Base-by-base conservation (phyloP, 441 rosid genomes). In the Brassica balearica region DNA sequence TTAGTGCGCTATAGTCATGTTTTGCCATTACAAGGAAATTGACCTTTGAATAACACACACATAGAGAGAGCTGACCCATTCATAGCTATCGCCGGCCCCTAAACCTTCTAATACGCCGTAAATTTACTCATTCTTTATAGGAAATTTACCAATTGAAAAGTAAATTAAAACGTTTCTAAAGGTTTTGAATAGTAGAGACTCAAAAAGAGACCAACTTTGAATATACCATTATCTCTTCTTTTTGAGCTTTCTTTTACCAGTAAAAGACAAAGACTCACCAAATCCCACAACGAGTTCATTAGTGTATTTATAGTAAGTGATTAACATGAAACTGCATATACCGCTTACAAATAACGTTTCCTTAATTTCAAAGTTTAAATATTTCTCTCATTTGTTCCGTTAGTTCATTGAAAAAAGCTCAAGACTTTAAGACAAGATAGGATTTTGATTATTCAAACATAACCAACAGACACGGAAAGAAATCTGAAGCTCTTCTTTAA, bases 161-260 rank as follows among this genome's bases (percentile, higher is more conserved):
- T 59, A 55, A 78, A 72, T 14, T 20, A 29, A 59, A 66, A 78
- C 58, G 69, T 67, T 78, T 77, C 66, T 5, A 51, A 51, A 51
- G 6, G 55, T 36, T 51, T 46, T 46, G 53, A 46, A 46, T 46
- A 46, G 53, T 46, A 46, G 15, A 58, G 48, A 51, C 20, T 17
- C 10, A 51, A 51, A 51, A 14, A 51, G 56, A 14, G 19, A 14
- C 73, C 56, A 51, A 51, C 56, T 51, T 51, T 51, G 56, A 51
- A 51, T 36, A 36, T 12, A 5, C 5, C 14, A 46, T 41, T 10
- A 9, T 43, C 15, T 11, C 14, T 11, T 51, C 17, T 51, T n/a
- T 51, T 51, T 51, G 56, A 51, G 56, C 56, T 51, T 51, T 51
- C 19, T 51, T 51, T 51, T 51, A 51, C 56, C 19, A n/a, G 56